phyloP scores from a whole-genome alignment of 352 stramenopile genomes.

The Pythium guiyangense region DNA sequence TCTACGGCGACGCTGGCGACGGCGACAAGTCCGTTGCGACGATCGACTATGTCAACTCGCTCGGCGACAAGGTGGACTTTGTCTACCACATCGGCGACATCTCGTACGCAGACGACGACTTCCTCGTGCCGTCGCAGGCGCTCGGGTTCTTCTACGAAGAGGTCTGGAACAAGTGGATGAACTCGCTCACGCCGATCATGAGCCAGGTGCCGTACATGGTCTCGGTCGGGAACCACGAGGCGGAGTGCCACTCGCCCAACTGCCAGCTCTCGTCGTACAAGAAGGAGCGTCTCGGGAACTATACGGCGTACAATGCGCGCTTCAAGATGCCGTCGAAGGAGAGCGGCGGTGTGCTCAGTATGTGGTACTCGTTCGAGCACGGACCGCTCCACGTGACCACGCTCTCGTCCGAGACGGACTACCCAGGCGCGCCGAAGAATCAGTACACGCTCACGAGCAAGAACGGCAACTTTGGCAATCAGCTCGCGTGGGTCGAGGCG shows the following conservation, averaged over 20 bases:
- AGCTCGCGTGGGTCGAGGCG: slow-evolving; percentile 44
- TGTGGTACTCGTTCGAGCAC: slow-evolving; percentile 89
- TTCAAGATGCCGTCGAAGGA: slow-evolving; percentile 85
- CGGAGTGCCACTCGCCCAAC: slow-evolving; percentile 72
- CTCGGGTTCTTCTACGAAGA: slow-evolving; percentile 84
- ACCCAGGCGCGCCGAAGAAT: slow-evolving; percentile 32
- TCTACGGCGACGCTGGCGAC: slow-evolving; percentile 57
- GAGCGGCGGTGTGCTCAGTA: slow-evolving; percentile 53
- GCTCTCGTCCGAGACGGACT: slow-evolving; percentile 82
- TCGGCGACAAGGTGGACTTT: slow-evolving; percentile 37
- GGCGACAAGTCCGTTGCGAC: slow-evolving; percentile 31
- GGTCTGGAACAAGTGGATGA: slow-evolving; percentile 85
- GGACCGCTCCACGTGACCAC: slow-evolving; percentile 77
- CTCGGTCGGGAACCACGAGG: slow-evolving; percentile 82
- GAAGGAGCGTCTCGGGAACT: slow-evolving; percentile 65
- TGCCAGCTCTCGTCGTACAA: slow-evolving; percentile 49
- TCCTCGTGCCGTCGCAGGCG: slow-evolving; percentile 16
- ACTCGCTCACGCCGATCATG: slow-evolving; percentile 48
- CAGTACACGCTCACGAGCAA: slow-evolving; percentile 23
- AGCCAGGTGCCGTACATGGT: slow-evolving; percentile 78
- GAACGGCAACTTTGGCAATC: slow-evolving; percentile 46
- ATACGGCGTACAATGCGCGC: slow-evolving; percentile 77
- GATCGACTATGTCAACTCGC: slow-evolving; percentile 32
- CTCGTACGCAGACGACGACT: slow-evolving; percentile 36
- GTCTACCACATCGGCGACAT: slow-evolving; percentile 77